Evolutionary conservation across 768 basidiomycete genomes (phyloP), one percentile per base, ranked within the genome.

Genomic region (Tulasnella sp.): DNA sequence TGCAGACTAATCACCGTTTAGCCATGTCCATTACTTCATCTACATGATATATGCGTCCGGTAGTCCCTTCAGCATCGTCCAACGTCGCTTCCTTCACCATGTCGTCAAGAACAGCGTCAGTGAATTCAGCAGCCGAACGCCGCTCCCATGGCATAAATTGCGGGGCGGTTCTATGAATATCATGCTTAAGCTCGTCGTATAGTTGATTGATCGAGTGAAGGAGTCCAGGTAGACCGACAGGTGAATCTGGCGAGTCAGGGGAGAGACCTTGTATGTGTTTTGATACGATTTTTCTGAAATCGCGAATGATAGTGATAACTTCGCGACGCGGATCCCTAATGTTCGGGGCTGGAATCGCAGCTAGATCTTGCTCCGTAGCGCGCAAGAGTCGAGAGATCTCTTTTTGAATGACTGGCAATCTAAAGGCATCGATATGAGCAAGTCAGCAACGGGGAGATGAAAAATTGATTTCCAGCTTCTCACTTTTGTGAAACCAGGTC

Each of bases 51-150:
- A 51, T 57, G 8, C 10, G 57, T 3, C 45, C 62, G n/a, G 62
- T 60, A 10, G 47, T 48, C 13, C 75, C 58, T 55, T 75, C 76
- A 0, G 2, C 57, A 15, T 34, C 33, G 39, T 2, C 51, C 54
- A 6, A 61, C 27, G 72, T n/a, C n/a, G n/a, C n/a, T n/a, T n/a
- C n/a, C n/a, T n/a, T n/a, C n/a, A n/a, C n/a, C n/a, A n/a, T n/a
- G n/a, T n/a, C n/a, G n/a, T n/a, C n/a, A n/a, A n/a, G n/a, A n/a
- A n/a, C n/a, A n/a, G n/a, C n/a, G n/a, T n/a, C n/a, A n/a, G n/a
- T n/a, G n/a, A n/a, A n/a, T n/a, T n/a, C n/a, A n/a, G n/a, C n/a
- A n/a, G n/a, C n/a, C n/a, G n/a, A n/a, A n/a, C n/a, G n/a, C n/a
- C n/a, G n/a, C n/a, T n/a, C 72, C 37, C 39, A 51, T 19, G 49